These are phyloP conservation scores for Schizophyllum amplum DNA, from an alignment of 1,284 basidiomycete genomes.

Conservation along the genomic window DNA sequence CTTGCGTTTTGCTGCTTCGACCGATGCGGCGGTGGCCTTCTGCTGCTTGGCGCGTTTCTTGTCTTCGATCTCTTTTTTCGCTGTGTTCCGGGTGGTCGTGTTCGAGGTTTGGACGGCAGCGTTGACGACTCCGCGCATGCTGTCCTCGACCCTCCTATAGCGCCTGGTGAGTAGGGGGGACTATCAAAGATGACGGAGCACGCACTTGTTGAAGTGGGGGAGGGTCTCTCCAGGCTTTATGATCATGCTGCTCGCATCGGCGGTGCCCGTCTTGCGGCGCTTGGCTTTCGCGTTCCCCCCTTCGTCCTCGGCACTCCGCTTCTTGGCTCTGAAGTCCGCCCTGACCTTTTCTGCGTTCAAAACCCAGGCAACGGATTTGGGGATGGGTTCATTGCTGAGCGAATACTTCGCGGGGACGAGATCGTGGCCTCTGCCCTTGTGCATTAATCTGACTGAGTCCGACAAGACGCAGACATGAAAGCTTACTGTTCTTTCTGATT, in stretches of 20 bases:
- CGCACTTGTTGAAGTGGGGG: constrained; percentile 65
- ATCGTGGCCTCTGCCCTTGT: constrained; percentile 36
- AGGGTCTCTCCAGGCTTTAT: constrained; percentile 65
- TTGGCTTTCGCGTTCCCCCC: constrained; percentile 17
- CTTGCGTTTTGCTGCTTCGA: constrained; percentile 15
- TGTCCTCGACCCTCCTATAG: constrained; percentile 59
- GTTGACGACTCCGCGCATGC: constrained; percentile 55
- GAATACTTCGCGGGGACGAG: constrained; percentile 35
- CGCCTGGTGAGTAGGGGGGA: neutral
- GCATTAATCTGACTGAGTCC: constrained; percentile 2
- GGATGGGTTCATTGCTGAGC: constrained; percentile 46
- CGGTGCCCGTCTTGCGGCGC: constrained; percentile 14
- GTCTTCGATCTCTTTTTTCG: constrained; percentile 32
- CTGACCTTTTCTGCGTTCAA: constrained; percentile 54
- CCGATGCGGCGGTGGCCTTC: constrained; percentile 8
- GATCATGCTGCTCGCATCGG: constrained; percentile 23
- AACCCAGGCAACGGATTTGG: constrained; percentile 57
- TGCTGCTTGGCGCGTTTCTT: constrained; percentile 21
- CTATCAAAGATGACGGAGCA: constrained; percentile 7
- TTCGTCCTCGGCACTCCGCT: constrained; percentile 20
- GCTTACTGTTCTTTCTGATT: constrained; percentile 30
- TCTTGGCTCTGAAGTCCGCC: constrained; percentile 36
- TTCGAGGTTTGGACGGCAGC: constrained; percentile 53
- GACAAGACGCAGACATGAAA: constrained; percentile 8
- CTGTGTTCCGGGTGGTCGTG: constrained; percentile 36